Base-by-base conservation (phyloP, 805 yeast genomes). In the Vanderwaltozyma polyspora region DNA sequence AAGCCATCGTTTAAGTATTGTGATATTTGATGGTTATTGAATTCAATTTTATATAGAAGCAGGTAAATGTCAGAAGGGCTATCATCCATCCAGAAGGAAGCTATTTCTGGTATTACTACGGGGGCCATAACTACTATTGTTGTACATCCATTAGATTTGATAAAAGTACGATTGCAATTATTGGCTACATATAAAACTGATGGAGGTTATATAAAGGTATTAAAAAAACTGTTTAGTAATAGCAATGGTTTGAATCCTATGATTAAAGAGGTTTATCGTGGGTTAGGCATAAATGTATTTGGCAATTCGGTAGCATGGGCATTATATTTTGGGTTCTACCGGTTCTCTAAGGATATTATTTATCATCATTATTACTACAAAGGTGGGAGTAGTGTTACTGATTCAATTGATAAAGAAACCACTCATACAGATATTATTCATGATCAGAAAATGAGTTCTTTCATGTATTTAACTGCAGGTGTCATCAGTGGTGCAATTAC, bases 261-360 rank as follows among this genome's bases (percentile, higher is more conserved):
- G 29, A 11, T 54, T 3, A 46, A 34, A 6, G 70, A 61, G 30
- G 43, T 66, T 33, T 86, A 87, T 49, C 64, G 95, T 36, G 96
- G 96, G 0, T 62, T 86, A 3, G 64, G 74, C 0, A 84, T 94
- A 1, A 91, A 87, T 50, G 48, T 89, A 4, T 25, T 83, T 0
- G 98, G 97, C 1, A 85, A 86, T 44, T 74, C 93, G 0, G 53
- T 74, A 0, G 89, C 94, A 0, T 91, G 98, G 97, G 81, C 85
- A 0, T 55, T 83, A 5, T 91, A 91, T 51, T 91, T 91, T 58
- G 71, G 78, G 21, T 62, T 83, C 27, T 91, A 87, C 57, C 70
- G 80, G 24, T 69, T 67, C 37, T 68, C 72, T 42, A 83, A 82
- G 41, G 65, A 60, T 32, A 22, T 48, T 9, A 35, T 51, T 6